Percentiles rank a stretch among this genome's conserved stretches.
These are phyloP conservation scores for Acacia confusa DNA, from an alignment of 306 rosid genomes.

Conservation along the genomic window DNA sequence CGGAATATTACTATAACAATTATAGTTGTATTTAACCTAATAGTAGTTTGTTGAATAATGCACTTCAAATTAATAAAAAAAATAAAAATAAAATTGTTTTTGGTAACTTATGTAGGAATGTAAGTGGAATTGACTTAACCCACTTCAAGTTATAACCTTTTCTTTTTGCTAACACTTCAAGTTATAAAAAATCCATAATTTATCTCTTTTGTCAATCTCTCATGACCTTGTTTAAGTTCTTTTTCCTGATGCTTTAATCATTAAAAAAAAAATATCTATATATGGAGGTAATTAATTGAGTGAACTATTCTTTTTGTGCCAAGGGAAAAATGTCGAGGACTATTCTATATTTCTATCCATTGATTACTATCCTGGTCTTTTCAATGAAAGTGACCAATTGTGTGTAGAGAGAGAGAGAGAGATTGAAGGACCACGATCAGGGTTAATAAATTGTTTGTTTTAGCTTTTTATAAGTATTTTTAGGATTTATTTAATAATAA, in stretches of 20 bases:
- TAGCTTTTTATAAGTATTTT: too few relatives aligned
- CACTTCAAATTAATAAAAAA: not conserved
- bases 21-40: too few relatives aligned
- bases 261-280: too few relatives aligned
- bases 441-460: too few relatives aligned
- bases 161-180: not conserved
- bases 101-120: not conserved
- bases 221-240: not conserved
- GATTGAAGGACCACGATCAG: too few relatives aligned
- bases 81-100: not conserved
- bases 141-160: not conserved
- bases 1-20: too few relatives aligned
- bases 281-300: not conserved
- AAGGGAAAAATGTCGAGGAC: not conserved
- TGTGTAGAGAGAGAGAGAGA: too few relatives aligned
- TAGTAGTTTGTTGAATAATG: too few relatives aligned
- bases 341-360: too few relatives aligned
- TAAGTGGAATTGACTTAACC: not conserved
- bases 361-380: not conserved
- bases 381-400: not conserved
- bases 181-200: too few relatives aligned
- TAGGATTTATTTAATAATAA: too few relatives aligned
- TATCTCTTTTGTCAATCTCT: not conserved
- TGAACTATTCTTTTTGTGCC: not conserved
- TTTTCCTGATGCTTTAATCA: too few relatives aligned